Evolutionary conservation across 306 rosid species (phyloP), one percentile per base, ranked within the genome.

Genomic region (Dryas drummondii): DNA sequence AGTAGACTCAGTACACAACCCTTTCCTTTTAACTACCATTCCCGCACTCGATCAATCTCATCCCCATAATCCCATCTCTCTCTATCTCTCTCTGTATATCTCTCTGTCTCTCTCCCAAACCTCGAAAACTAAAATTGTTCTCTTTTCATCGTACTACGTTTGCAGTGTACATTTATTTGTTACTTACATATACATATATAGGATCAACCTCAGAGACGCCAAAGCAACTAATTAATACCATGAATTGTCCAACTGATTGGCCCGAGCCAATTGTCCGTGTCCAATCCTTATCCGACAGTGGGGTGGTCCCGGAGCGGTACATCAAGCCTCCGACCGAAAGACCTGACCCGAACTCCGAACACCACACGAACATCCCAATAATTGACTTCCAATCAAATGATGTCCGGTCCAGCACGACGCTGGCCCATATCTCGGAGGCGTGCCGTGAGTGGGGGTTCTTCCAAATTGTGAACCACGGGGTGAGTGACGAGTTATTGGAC

Each of bases 251-350:
- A 7, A 70, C 58, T 40, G 92, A 88, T 22, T 93, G 98, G 98
- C 98, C 98, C 1, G 98, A 93, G 56, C 94, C 97, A 40, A 86
- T 93, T 11, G 84, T 89, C 14, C 83, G 98, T 0, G 98, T 93
- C 61, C 98, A 93, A 57, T 80, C 94, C 84, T 74, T 93, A 56
- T 88, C 98, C 7, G 88, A 93, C 13, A 73, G 64, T 26, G 79
- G 87, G 64, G 45, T 5, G 5, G 51, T 93, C 56, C 98, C 98
- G 2, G 74, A 70, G 67, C 89, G 90, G 2, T 93, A 93, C 72
- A 81, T 93, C 77, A 93, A 93, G 53, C 92, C 97, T 16, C 80
- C 73, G 5, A 32, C 70, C 6, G 70, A 81, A n/a, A 74, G 84
- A 51, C 78, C 84, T 17, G 40, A 66, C 44, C 1, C 47, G 9